These are phyloP conservation scores for Raphanus hybrid DNA, from an alignment of 441 rosid species.

Conservation along the genomic window DNA sequence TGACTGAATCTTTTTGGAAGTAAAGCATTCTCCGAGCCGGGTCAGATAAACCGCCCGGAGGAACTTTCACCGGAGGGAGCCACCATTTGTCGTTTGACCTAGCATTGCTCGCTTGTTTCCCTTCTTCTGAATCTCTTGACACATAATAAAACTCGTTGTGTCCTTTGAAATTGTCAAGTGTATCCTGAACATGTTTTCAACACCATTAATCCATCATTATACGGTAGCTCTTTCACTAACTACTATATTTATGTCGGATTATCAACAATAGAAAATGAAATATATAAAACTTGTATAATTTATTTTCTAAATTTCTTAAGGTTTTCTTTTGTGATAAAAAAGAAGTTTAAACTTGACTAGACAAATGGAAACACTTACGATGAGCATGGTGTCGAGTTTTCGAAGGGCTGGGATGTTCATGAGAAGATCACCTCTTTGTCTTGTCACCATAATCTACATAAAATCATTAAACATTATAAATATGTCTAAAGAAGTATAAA, in stretches of 20 bases:
- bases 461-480: neutral
- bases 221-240: neutral
- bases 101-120: slow-evolving; percentile 41
- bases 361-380: slow-evolving; percentile 40
- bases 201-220: neutral
- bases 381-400: slow-evolving; percentile 65
- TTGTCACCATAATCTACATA: slow-evolving; percentile 53
- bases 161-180: slow-evolving; percentile 45
- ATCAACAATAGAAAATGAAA: neutral
- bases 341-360: neutral
- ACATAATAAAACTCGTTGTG: slow-evolving; percentile 63
- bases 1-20: slow-evolving; percentile 71
- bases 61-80: slow-evolving; percentile 81
- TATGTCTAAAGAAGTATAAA: neutral
- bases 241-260: neutral
- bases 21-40: slow-evolving; percentile 60
- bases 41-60: slow-evolving; percentile 72
- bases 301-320: neutral
- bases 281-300: neutral
- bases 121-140: slow-evolving; percentile 79
- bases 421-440: slow-evolving; percentile 56
- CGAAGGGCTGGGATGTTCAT: slow-evolving; percentile 64
- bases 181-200: slow-evolving; percentile 37
- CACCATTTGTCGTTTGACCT: slow-evolving; percentile 91
- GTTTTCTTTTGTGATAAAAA: neutral